Evolutionary conservation across 2,329 filamentous ascomycete genomes (phyloP), one percentile per base, ranked within the genome.

Genomic region (Exophiala bonariae): DNA sequence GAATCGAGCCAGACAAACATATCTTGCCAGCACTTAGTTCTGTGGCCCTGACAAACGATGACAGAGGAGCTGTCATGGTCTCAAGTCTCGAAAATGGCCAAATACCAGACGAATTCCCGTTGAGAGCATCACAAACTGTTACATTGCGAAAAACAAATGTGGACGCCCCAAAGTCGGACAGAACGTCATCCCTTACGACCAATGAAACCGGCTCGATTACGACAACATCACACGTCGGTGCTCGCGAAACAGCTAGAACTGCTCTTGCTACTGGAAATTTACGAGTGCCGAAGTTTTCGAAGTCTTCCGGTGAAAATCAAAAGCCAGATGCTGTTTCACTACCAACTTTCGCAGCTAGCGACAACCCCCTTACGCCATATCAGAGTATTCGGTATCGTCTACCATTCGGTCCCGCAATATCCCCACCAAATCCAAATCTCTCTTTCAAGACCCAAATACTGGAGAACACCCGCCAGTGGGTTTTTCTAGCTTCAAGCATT

Each of bases 381-480:
- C 32, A 22, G n/a, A 23, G 6, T 4, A 32, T 42, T 8, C 36
- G 18, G 17, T 28, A 44, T 20, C 45, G 33, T 20, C 17, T 20
- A 16, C 45, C 35, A 18, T 49, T 50, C 19, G 41, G 46, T 38
- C 36, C 34, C 6, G 33, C 47, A 9, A 26, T 17, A 11, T 40
- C 47, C 10, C 42, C 49, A 4, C 52, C 52, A 7, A 43, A 52
- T 35, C 42, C 44, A 30, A 49, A 47, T 31, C 31, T 50, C 9
- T 48, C 55, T 13, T 40, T 56, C 36, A 45, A 50, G 22, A 16
- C 41, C 14, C 44, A 52, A 39, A 50, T 58, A 13, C 38, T 58
- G 35, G 49, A 50, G 13, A 49, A 54, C 38, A 34, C 47, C 18
- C 38, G 49, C 34, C 44, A 49, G 14, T 58, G 55, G 57, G 54